Evolutionary conservation across 345 rosid genomes (phyloP).

Genomic region (Eutrema heterophyllum): DNA sequence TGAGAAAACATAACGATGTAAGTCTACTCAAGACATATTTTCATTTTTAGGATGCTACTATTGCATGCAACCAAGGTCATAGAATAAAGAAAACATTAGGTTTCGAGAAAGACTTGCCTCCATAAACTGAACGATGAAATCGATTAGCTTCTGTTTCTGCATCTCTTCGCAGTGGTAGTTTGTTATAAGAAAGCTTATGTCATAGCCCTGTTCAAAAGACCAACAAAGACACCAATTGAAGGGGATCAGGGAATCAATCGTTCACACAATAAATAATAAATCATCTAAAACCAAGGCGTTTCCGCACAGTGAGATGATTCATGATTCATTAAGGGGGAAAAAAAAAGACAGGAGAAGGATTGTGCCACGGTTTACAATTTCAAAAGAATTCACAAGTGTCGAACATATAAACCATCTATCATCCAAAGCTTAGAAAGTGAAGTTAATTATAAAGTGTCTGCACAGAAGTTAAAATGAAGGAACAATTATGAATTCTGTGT

Average conservation of each 20-base stretch:
- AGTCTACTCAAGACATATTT: neutral
- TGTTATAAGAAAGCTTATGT: conserved; percentile 93
- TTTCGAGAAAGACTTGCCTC: conserved; percentile 60
- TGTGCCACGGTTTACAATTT: no score
- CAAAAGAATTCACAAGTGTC: neutral
- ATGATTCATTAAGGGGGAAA: no score
- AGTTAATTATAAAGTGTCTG: no score
- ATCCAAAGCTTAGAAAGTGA: neutral
- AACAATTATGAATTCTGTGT: neutral
- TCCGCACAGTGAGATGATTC: neutral
- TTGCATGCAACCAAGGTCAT: neutral
- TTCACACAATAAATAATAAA: neutral
- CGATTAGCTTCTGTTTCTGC: conserved; percentile 95
- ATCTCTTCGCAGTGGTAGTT: conserved; percentile 96
- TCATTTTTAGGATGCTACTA: neutral
- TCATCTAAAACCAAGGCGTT: neutral
- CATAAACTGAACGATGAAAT: conserved; percentile 96
- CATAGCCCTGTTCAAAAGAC: conserved; percentile 73
- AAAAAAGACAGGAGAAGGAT: no score
- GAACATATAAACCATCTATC: neutral
- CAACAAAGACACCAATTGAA: neutral
- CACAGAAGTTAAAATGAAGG: neutral
- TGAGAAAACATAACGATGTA: neutral
- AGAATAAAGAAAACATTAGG: neutral
- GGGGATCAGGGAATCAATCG: neutral